A percentile compares a stretch with the other conserved stretches of the same genome.
phyloP scores from a whole-genome alignment of 2,329 filamentous ascomycete species.

The Penicillium sp. region DNA sequence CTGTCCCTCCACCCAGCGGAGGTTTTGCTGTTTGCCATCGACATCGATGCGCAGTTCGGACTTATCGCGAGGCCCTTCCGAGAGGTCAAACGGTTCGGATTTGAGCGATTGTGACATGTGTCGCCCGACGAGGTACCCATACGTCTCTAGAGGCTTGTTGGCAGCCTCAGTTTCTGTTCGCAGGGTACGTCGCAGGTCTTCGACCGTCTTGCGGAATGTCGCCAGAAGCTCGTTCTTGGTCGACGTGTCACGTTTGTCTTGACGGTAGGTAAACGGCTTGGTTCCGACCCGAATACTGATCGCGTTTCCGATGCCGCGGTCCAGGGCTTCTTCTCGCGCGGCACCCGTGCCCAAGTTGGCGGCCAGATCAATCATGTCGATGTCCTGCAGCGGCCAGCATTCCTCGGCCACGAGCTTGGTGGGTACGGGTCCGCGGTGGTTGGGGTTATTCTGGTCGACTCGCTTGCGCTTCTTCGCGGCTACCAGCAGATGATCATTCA shows the following conservation, averaged over 20 bases:
- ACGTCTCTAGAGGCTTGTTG: slow-evolving; percentile 76
- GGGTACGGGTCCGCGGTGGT: slow-evolving; percentile 44
- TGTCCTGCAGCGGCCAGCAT: slow-evolving; percentile 89
- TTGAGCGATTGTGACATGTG: slow-evolving; percentile 70
- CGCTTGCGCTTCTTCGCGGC: slow-evolving; percentile 92
- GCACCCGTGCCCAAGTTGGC: slow-evolving; percentile 40
- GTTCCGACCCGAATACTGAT: slow-evolving; percentile 85
- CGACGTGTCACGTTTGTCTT: slow-evolving; percentile 70
- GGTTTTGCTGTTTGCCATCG: slow-evolving; percentile 91
- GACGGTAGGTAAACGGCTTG: slow-evolving; percentile 92
- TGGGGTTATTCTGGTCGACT: slow-evolving; percentile 57
- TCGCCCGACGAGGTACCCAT: slow-evolving; percentile 77
- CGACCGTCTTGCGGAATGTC: slow-evolving; percentile 86
- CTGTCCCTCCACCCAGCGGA: slow-evolving; percentile 91
- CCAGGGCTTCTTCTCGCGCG: slow-evolving; percentile 42
- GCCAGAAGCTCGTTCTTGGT: slow-evolving; percentile 79
- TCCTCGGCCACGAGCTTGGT: slow-evolving; percentile 86
- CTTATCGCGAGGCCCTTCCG: slow-evolving; percentile 71
- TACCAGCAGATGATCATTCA: slow-evolving; percentile 91
- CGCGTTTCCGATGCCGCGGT: slow-evolving; percentile 69
- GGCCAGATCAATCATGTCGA: slow-evolving; percentile 85
- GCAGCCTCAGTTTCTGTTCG: slow-evolving; percentile 84
- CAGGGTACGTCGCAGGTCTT: slow-evolving; percentile 79
- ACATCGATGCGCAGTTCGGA: slow-evolving; percentile 81
- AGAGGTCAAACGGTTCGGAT: slow-evolving; percentile 70